phyloP scores from a whole-genome alignment of 1,139 yeast genomes.

The Arxiozyma slooffiae region DNA sequence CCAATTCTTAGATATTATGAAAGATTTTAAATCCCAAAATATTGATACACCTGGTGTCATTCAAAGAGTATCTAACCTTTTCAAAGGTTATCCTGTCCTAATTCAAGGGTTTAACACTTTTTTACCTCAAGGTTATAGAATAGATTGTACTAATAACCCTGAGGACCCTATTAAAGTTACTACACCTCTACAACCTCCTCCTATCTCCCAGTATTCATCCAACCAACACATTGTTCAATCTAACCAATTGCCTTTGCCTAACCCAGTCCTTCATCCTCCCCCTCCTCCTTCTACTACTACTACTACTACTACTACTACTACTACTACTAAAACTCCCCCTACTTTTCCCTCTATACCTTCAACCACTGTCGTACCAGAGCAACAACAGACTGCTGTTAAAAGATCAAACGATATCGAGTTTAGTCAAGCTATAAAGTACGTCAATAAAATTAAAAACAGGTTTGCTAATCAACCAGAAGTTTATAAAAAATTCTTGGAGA shows the following conservation, averaged over 20 bases:
- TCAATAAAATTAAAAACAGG: conserved; percentile 87
- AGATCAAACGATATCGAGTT: conserved; percentile 84
- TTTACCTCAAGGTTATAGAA: conserved; percentile 91
- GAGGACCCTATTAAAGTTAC: conserved; percentile 90
- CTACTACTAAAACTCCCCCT: conserved; percentile 13
- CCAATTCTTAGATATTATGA: conserved; percentile 93
- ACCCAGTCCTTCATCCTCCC: neutral
- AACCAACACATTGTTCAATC: neutral
- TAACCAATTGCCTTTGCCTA: conserved; percentile 1
- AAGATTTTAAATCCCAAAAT: conserved; percentile 90
- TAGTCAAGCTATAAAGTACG: conserved; percentile 93
- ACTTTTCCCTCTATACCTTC: too few relatives aligned
- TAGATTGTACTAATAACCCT: conserved; percentile 85
- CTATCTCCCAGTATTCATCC: conserved; percentile 12
- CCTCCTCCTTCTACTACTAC: conserved; percentile 15
- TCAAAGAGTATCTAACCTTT: conserved; percentile 81
- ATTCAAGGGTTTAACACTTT: conserved; percentile 97
- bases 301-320: conserved; percentile 1
- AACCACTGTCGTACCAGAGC: too few relatives aligned
- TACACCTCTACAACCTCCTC: conserved; percentile 47
- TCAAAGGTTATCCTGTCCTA: conserved; percentile 84
- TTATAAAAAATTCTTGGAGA: conserved; percentile 88
- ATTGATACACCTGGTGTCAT: conserved; percentile 98
- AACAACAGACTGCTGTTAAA: conserved; percentile 17
- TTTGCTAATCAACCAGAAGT: conserved; percentile 93